Conservation (phyloP, 345 rosid genomes). For the Eucalyptus sp. region DNA sequence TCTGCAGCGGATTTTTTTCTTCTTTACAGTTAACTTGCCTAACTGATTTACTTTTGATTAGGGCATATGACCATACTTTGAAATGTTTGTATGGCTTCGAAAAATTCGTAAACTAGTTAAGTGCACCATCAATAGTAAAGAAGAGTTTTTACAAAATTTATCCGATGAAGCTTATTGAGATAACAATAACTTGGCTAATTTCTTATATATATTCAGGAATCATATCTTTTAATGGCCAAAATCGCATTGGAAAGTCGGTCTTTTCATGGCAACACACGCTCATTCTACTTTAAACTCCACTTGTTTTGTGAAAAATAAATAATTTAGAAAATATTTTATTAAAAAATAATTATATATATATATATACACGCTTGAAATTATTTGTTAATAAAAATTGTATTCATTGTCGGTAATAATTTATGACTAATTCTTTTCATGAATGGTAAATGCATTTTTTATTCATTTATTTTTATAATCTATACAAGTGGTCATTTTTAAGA, state of each 20-base stretch:
- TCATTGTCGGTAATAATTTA: fast-evolving
- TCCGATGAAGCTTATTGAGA: neutral
- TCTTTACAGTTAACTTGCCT: neutral
- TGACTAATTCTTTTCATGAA: neutral
- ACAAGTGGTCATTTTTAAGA: neutral
- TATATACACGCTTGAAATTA: neutral
- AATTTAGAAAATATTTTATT: no score
- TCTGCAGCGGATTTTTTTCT: neutral
- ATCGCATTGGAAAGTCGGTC: neutral
- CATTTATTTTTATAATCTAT: no score
- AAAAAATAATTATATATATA: no score
- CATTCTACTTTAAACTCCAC: neutral
- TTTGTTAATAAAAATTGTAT: fast-evolving
- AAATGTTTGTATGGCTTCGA: neutral
- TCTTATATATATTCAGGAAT: neutral
- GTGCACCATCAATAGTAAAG: neutral
- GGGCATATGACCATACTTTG: neutral
- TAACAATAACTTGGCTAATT: neutral
- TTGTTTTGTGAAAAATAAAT: no score
- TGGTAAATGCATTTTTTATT: no score
- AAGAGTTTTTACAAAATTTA: neutral
- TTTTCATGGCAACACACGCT: neutral
- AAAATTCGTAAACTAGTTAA: neutral
- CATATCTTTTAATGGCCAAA: neutral
- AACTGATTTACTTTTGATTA: neutral